A percentile compares a stretch with the other conserved stretches of the same genome.
Conservation (phyloP, 73 alveolate genomes). For the Paramecium biaurelia region DNA sequence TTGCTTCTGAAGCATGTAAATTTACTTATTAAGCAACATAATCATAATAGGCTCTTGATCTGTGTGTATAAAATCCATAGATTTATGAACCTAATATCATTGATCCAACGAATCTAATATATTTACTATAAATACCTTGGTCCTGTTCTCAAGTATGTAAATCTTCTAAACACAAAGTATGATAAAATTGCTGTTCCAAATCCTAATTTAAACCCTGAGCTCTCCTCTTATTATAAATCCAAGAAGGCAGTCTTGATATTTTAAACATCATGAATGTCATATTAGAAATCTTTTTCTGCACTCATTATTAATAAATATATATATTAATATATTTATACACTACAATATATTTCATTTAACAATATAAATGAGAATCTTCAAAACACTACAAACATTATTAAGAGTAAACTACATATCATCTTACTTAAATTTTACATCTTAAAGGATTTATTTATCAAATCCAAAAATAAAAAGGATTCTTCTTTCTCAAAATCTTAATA, state of each 20-base stretch:
- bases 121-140: background rate
- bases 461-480: too few species aligned
- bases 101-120: background rate
- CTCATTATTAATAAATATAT: background rate
- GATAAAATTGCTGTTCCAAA: background rate
- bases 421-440: too few species aligned
- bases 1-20: constrained; percentile 22
- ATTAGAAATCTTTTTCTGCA: constrained; percentile 10
- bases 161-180: background rate
- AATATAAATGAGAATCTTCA: background rate
- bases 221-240: background rate
- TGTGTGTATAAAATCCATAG: constrained; percentile 37
- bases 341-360: background rate
- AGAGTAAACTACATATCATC: background rate
- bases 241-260: constrained; percentile 5
- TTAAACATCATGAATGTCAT: background rate
- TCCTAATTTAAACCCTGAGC: background rate
- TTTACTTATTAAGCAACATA: constrained; percentile 21
- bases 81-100: background rate
- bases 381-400: too few species aligned
- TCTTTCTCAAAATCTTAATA: too few species aligned
- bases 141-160: constrained; percentile 31
- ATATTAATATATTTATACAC: background rate
- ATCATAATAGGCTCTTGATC: constrained; percentile 18
- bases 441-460: too few species aligned